Conservation (phyloP, 2,329 filamentous ascomycete species). For the Cordyceps fumosorosea region DNA sequence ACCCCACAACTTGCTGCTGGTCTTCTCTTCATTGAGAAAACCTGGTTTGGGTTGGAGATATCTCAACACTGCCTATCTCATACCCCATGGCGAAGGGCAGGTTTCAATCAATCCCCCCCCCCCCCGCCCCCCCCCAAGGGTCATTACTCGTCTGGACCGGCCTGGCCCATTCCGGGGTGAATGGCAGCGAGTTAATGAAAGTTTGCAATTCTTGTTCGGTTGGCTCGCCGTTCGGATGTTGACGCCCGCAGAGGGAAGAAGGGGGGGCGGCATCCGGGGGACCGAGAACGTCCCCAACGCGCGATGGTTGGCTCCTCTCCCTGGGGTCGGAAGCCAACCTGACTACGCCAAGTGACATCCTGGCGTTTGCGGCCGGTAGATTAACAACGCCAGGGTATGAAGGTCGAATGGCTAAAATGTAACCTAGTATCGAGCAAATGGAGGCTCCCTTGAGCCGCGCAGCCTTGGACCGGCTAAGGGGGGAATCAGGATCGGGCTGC, state of each 20-base stretch:
- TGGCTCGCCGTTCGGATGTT: not conserved
- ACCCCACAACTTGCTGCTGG: too few relatives aligned
- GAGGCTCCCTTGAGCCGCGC: not conserved
- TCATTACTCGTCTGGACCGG: not conserved
- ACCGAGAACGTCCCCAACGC: too few relatives aligned
- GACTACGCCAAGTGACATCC: not conserved
- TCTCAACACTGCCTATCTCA: too few relatives aligned
- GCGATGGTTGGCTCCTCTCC: too few relatives aligned
- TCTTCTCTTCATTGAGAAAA: too few relatives aligned
- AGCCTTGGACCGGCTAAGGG: not conserved
- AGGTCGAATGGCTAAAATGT: not conserved
- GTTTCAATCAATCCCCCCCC: too few relatives aligned
- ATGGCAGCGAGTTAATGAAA: not conserved
- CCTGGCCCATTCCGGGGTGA: not conserved
- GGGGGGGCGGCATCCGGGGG: too few relatives aligned
- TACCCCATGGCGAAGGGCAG: too few relatives aligned
- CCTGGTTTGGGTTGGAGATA: too few relatives aligned
- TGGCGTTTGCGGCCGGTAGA: slow-evolving; percentile 2
- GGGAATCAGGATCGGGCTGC: not conserved
- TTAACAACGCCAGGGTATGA: not conserved
- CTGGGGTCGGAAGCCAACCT: not conserved
- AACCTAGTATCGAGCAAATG: slow-evolving; percentile 6
- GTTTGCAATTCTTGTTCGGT: not conserved
- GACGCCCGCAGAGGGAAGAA: not conserved
- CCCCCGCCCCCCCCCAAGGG: too few relatives aligned